Conservation (phyloP, 768 basidiomycete species). For the Russula lepida region DNA sequence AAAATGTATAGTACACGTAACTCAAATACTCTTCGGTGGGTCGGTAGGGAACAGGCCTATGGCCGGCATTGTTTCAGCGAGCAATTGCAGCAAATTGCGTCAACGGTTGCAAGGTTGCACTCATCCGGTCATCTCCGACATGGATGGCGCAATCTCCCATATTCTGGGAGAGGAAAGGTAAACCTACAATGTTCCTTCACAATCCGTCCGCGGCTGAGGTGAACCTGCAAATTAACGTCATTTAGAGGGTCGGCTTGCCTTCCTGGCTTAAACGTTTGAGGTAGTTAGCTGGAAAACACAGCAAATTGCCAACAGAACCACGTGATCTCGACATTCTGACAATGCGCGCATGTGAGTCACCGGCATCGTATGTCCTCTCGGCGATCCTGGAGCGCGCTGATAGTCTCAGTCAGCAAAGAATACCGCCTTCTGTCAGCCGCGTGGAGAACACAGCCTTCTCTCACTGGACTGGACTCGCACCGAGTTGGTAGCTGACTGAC, state of each 20-base stretch:
- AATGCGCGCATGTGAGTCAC: too few relatives aligned
- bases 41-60: not conserved
- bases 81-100: conserved; percentile 14
- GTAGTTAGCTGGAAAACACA: not conserved
- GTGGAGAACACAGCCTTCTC: too few relatives aligned
- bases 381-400: too few relatives aligned
- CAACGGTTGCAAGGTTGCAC: not conserved
- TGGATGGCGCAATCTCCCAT: conserved; percentile 10
- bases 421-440: too few relatives aligned
- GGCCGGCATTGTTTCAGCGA: not conserved
- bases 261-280: not conserved
- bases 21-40: not conserved
- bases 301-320: not conserved
- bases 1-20: not conserved
- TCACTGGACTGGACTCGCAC: too few relatives aligned
- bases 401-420: too few relatives aligned
- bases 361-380: too few relatives aligned
- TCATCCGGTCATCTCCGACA: not conserved
- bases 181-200: not conserved
- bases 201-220: not conserved
- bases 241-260: not conserved
- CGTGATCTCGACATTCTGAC: not conserved
- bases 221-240: not conserved
- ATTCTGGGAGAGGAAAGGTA: not conserved
- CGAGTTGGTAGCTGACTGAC: too few relatives aligned